Base-by-base conservation (phyloP, 306 rosid genomes). In the Cicer judaicum region DNA sequence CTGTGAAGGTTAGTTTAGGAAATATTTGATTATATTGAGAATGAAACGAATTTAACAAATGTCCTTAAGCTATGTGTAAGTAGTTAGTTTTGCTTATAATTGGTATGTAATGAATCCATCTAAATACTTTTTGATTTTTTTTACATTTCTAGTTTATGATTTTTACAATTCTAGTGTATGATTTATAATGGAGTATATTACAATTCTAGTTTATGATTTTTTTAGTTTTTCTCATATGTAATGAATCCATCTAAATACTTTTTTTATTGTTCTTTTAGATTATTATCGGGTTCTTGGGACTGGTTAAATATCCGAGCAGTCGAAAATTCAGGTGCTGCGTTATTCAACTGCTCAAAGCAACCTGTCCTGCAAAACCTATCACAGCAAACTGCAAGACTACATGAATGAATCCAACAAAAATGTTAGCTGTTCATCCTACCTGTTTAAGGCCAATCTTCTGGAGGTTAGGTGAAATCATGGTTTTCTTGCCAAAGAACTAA, bases 291-390 rank as follows among this genome's bases (percentile, higher is more conserved):
- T 76, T 70, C 11, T 34, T 71, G 55, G 41, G 43, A 24, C 54
- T 42, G 79, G 68, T 80, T 77, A 74, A 71, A 43, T 77, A 63
- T 74, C 6, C 43, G 53, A 43, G 84, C 80, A 52, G 84, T 84
- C 66, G 63, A 66, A 55, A 72, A 72, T 75, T 73, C 61, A 38
- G 80, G 80, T 74, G 77, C 79, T 79, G 83, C 42, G 60, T 42
- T 74, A 73, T 74, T 74, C 82, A 72, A 83, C 85, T 79, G 75
- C 82, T 74, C 70, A 68, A 77, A 69, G 84, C 70, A 53, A 63
- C 67, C 52, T 75, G 68, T 67, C 69, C 57, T 75, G 70, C 75
- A 19, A 78, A 76, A 71, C 82, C 79, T 38, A 70, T 74, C 76
- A 64, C 68, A 72, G 76, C 49, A 65, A 59, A 77, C 86, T 81